Evolutionary conservation across 73 alveolate genomes (phyloP).

Genomic region (Durusdinium trenchii): DNA sequence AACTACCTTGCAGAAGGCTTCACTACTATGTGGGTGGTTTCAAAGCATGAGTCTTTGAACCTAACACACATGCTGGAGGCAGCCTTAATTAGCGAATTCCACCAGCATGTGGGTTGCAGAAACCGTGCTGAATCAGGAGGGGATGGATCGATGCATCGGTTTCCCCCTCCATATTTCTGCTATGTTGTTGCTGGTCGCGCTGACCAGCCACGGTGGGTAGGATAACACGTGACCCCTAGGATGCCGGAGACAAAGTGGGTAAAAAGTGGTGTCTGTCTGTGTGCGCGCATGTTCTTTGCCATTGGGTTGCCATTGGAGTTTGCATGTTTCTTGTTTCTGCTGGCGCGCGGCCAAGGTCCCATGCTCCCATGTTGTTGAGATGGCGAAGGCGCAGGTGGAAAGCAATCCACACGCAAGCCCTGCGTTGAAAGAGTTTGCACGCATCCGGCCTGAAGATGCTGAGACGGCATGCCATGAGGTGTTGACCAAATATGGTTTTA

Average conservation of each 20-base stretch:
- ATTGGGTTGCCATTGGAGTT: too few species aligned
- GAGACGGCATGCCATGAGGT: conserved; percentile 28
- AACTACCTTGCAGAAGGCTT: background rate
- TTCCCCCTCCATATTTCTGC: background rate
- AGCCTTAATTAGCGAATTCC: background rate
- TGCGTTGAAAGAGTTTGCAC: background rate
- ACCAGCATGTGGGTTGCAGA: background rate
- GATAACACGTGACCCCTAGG: background rate
- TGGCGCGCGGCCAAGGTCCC: conserved; percentile 43
- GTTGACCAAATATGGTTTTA: background rate
- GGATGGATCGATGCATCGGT: conserved; percentile 5
- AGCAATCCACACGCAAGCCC: background rate
- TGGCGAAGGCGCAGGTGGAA: conserved; percentile 1
- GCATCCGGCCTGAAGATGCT: background rate
- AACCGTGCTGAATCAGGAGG: background rate
- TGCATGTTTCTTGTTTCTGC: background rate
- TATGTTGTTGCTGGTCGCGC: conserved; percentile 30
- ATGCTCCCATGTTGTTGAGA: background rate
- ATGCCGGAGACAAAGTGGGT: background rate
- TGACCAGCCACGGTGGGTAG: conserved; percentile 11
- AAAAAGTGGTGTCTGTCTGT: background rate
- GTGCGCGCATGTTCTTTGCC: background rate
- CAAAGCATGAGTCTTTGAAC: background rate
- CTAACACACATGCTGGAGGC: conserved; percentile 26
- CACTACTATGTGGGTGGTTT: conserved; percentile 18